These are phyloP conservation scores for Saturnispora gosingensis DNA, from an alignment of 805 yeast species.

Conservation along the genomic window DNA sequence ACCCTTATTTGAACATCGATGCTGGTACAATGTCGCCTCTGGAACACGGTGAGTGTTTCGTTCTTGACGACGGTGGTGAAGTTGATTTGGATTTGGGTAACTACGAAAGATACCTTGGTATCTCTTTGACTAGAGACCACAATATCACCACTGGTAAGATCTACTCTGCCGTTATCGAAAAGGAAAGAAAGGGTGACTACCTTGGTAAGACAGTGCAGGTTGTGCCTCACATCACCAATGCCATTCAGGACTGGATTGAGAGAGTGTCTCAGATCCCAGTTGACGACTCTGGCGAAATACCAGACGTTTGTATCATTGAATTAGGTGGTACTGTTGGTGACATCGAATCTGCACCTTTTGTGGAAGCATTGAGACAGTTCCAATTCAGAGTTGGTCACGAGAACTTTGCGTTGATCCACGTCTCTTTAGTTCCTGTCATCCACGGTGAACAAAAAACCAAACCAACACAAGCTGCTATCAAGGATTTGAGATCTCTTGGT, in stretches of 20 bases:
- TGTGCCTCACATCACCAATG: slow-evolving; percentile 95
- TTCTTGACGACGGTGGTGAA: slow-evolving; percentile 97
- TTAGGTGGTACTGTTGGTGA: slow-evolving; percentile 99
- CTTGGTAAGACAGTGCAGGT: slow-evolving; percentile 99
- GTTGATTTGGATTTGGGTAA: slow-evolving; percentile 97
- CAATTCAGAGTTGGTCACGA: slow-evolving; percentile 94
- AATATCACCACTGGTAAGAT: slow-evolving; percentile 98
- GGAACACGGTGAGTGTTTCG: slow-evolving; percentile 99
- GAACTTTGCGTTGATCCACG: slow-evolving; percentile 93
- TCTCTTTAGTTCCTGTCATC: slow-evolving; percentile 93
- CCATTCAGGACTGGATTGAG: slow-evolving; percentile 98
- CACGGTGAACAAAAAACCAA: slow-evolving; percentile 99
- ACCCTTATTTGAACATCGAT: slow-evolving; percentile 98
- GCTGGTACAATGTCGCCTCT: slow-evolving; percentile 99
- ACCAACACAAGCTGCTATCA: slow-evolving; percentile 98
- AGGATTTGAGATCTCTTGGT: slow-evolving; percentile 92
- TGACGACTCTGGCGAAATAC: slow-evolving; percentile 77
- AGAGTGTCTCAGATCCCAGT: slow-evolving; percentile 87
- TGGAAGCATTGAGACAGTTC: slow-evolving; percentile 97
- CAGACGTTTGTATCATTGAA: slow-evolving; percentile 95
- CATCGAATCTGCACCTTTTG: slow-evolving; percentile 97
- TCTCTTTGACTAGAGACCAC: slow-evolving; percentile 87
- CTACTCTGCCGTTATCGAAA: slow-evolving; percentile 86
- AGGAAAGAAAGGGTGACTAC: slow-evolving; percentile 94
- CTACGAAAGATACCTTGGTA: slow-evolving; percentile 92